phyloP scores from a whole-genome alignment of 176 grass and related monocot species.

The Otatea glauca region DNA sequence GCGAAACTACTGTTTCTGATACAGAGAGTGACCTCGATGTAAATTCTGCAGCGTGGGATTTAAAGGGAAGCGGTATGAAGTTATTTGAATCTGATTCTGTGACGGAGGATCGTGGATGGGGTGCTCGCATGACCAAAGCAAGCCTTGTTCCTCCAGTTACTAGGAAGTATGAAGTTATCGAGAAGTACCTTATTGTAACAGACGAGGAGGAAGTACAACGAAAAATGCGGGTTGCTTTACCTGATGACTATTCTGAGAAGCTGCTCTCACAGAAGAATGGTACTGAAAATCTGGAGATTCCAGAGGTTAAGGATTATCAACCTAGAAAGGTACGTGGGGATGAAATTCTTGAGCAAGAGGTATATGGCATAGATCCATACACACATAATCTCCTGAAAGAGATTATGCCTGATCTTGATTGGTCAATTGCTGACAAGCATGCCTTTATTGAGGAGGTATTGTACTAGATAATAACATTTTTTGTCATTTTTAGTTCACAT shows the following conservation, averaged over 20 bases:
- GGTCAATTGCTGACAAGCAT: slow-evolving; percentile 73
- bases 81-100: slow-evolving; percentile 65
- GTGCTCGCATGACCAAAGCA: slow-evolving; percentile 98
- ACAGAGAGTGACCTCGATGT: slow-evolving; percentile 83
- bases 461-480: not conserved
- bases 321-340: slow-evolving; percentile 78
- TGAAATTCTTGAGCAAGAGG: slow-evolving; percentile 98
- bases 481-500: slow-evolving; percentile 26
- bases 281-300: slow-evolving; percentile 86
- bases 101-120: slow-evolving; percentile 85
- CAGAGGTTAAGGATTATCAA: slow-evolving; percentile 99
- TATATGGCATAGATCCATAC: slow-evolving; percentile 99
- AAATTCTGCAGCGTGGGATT: slow-evolving; percentile 74
- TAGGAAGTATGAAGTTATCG: slow-evolving; percentile 96
- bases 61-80: slow-evolving; percentile 64
- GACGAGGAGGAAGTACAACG: slow-evolving; percentile 86
- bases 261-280: slow-evolving; percentile 85
- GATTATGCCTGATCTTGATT: slow-evolving; percentile 82
- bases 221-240: slow-evolving; percentile 91
- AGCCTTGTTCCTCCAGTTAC: slow-evolving; percentile 98
- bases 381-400: slow-evolving; percentile 95
- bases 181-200: slow-evolving; percentile 93
- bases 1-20: slow-evolving; percentile 81
- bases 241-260: slow-evolving; percentile 97
- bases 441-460: slow-evolving; percentile 94